Conservation (phyloP, 2,329 filamentous ascomycete genomes). For the Herpotrichia juniperi region DNA sequence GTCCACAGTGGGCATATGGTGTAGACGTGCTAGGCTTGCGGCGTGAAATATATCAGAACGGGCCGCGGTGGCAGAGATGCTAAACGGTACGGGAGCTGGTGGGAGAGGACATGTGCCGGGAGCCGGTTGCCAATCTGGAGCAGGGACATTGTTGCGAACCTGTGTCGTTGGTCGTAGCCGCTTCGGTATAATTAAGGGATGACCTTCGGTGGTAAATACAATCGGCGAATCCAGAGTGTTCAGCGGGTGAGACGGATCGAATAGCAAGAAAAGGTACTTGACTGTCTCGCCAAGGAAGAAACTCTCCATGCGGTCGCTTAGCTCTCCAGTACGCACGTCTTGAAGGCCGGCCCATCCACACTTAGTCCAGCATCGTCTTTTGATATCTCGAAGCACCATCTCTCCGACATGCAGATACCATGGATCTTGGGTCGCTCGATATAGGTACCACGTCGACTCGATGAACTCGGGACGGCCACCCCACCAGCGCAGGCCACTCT, state of each 20-base stretch:
- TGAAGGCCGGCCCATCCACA: constrained; percentile 91
- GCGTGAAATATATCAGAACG: constrained; percentile 87
- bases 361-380: constrained; percentile 82
- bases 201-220: constrained; percentile 95
- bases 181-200: constrained; percentile 82
- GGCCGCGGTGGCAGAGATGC: constrained; percentile 79
- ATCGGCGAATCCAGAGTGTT: constrained; percentile 86
- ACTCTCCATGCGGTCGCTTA: constrained; percentile 96
- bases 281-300: constrained; percentile 97
- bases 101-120: constrained; percentile 70
- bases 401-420: constrained; percentile 97
- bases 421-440: constrained; percentile 87
- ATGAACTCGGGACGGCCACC: constrained; percentile 94
- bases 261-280: constrained; percentile 93
- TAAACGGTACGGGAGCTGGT: constrained; percentile 66
- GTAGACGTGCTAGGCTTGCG: constrained; percentile 80
- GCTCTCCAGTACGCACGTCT: constrained; percentile 70
- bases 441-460: constrained; percentile 96
- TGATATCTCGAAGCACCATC: constrained; percentile 90
- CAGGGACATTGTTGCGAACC: constrained; percentile 1
- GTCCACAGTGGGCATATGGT: constrained; percentile 68
- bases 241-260: constrained; percentile 82
- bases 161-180: constrained; percentile 32
- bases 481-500: constrained; percentile 91
- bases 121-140: constrained; percentile 20